Conservation (phyloP, 306 rosid species). For the Glycine latifolia region DNA sequence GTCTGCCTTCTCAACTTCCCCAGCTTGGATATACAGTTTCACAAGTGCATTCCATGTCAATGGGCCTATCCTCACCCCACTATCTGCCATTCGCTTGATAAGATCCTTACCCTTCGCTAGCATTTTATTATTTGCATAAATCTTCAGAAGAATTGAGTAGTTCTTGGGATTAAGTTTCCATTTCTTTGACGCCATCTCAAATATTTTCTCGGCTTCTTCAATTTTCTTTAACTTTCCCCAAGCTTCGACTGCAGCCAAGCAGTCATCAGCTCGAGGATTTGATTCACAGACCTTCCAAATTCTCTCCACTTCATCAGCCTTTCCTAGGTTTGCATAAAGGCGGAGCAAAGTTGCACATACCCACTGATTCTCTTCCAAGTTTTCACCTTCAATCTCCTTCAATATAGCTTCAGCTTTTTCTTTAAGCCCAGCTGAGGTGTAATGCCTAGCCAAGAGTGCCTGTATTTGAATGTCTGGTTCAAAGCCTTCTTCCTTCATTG, state of each 20-base stretch:
- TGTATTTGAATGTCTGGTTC: conserved; percentile 52
- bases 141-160: conserved; percentile 58
- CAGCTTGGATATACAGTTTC: conserved; percentile 66
- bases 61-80: conserved; percentile 59
- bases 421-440: conserved; percentile 63
- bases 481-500: conserved; percentile 79
- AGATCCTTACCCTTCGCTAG: conserved; percentile 75
- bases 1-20: conserved; percentile 78
- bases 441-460: conserved; percentile 65
- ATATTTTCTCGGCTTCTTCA: conserved; percentile 73
- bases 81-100: conserved; percentile 64
- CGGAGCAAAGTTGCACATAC: conserved; percentile 44
- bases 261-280: conserved; percentile 54
- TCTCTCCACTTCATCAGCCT: conserved; percentile 76
- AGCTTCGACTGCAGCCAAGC: conserved; percentile 73
- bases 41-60: conserved; percentile 72
- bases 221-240: conserved; percentile 76
- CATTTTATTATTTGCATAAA: conserved; percentile 66
- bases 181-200: conserved; percentile 61
- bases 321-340: conserved; percentile 71
- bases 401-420: conserved; percentile 71
- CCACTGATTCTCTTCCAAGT: conserved; percentile 52
- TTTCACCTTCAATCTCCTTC: conserved; percentile 73
- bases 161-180: conserved; percentile 56
- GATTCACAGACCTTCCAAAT: conserved; percentile 71